A percentile compares a stretch with the other conserved stretches of the same genome.
phyloP scores from a whole-genome alignment of 2,329 filamentous ascomycete genomes.

The Penicillium palitans region DNA sequence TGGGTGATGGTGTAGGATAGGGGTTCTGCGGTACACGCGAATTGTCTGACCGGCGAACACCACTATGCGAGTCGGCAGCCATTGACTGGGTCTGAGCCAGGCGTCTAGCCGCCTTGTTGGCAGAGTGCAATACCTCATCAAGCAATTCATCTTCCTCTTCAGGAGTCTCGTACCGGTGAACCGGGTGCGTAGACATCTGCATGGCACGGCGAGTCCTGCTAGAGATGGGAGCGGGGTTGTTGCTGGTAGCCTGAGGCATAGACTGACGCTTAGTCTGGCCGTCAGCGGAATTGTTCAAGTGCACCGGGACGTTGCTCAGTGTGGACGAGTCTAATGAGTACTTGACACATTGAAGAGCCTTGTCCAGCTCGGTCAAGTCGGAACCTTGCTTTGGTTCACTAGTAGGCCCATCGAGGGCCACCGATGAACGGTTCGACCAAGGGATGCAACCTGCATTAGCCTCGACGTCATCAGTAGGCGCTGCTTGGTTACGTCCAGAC shows the following conservation, averaged over 20 bases:
- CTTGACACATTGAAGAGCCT: constrained; percentile 60
- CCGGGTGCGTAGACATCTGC: constrained; percentile 66
- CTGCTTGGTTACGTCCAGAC: constrained; percentile 84
- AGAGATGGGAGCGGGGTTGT: constrained; percentile 59
- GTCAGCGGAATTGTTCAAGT: constrained; percentile 35
- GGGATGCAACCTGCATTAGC: constrained; percentile 89
- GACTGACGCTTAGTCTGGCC: constrained; percentile 40
- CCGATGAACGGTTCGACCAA: constrained; percentile 83
- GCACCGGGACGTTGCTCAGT: constrained; percentile 40
- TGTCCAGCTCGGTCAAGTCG: constrained; percentile 62
- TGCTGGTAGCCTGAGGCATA: constrained; percentile 37
- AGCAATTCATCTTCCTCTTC: constrained; percentile 96
- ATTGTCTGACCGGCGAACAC: constrained; percentile 40
- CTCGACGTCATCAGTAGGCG: constrained; percentile 83
- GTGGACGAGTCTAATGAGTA: constrained; percentile 56
- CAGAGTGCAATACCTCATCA: constrained; percentile 80
- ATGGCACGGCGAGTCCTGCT: constrained; percentile 78
- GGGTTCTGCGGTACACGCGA: constrained; percentile 46
- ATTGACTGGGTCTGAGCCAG: constrained; percentile 54
- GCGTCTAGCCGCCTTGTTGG: constrained; percentile 71
- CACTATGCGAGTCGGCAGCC: constrained; percentile 56
- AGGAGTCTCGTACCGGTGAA: constrained; percentile 86
- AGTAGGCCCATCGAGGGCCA: constrained; percentile 67
- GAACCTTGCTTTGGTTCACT: constrained; percentile 49
- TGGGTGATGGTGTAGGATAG: constrained; percentile 74